Conservation (phyloP, 208 protist species). For the Acanthamoeba sp. region DNA sequence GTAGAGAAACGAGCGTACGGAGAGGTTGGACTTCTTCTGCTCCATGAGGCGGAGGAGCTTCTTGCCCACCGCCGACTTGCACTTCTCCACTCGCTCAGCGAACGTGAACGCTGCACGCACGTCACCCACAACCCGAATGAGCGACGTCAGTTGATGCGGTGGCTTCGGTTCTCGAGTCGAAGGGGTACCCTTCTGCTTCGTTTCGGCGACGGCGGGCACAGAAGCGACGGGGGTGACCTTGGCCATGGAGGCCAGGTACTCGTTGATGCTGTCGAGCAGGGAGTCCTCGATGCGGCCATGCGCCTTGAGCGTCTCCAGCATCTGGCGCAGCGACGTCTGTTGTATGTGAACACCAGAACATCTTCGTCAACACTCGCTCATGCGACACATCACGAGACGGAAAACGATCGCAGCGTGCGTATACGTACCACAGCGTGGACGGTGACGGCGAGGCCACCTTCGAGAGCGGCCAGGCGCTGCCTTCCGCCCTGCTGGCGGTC, state of each 20-base stretch:
- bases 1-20: background rate
- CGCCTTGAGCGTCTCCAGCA: slow-evolving; percentile 68
- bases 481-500: slow-evolving; percentile 97
- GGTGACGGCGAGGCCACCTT: slow-evolving; percentile 91
- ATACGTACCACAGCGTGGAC: slow-evolving; percentile 89
- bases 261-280: slow-evolving; percentile 50
- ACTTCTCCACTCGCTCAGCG: background rate
- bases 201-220: background rate
- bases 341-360: background rate
- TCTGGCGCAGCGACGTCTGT: slow-evolving; percentile 1
- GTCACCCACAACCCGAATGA: background rate
- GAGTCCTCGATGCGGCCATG: slow-evolving; percentile 60
- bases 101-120: background rate
- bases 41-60: slow-evolving; percentile 88
- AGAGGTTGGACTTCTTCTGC: slow-evolving; percentile 90
- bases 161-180: background rate
- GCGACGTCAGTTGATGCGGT: background rate
- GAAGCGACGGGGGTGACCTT: background rate
- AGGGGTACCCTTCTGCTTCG: background rate
- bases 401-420: slow-evolving; percentile 79
- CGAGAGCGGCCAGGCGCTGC: slow-evolving; percentile 90
- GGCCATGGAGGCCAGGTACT: slow-evolving; percentile 45
- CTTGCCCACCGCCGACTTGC: slow-evolving; percentile 66
- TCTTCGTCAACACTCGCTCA: background rate
- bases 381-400: background rate